phyloP scores from a whole-genome alignment of 345 rosid species.

The Murraya koenigii region DNA sequence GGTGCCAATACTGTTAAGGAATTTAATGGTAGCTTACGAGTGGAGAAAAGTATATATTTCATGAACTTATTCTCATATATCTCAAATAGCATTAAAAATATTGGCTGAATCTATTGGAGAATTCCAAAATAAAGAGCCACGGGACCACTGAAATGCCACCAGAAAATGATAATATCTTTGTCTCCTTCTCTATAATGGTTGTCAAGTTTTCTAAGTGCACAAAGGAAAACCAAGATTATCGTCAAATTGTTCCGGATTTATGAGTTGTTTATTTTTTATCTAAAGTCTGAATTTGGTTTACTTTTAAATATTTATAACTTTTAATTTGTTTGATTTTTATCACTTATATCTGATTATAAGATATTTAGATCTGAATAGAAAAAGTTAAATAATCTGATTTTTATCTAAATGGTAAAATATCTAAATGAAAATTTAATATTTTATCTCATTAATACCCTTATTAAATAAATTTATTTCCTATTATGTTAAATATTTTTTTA shows the following conservation, averaged over 20 bases:
- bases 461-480: too few species aligned
- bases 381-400: too few species aligned
- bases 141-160: background rate
- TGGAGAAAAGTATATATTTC: background rate
- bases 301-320: too few species aligned
- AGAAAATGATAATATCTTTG: background rate
- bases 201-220: background rate
- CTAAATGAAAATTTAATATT: too few species aligned
- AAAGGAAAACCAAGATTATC: background rate
- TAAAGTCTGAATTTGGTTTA: too few species aligned
- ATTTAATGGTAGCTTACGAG: background rate
- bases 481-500: too few species aligned
- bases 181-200: background rate
- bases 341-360: too few species aligned
- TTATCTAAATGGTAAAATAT: too few species aligned
- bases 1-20: background rate
- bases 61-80: background rate
- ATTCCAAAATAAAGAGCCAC: background rate
- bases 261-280: too few species aligned
- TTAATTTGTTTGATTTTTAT: too few species aligned
- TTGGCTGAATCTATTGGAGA: background rate
- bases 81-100: background rate
- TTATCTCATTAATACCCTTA: too few species aligned
- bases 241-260: background rate
- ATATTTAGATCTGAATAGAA: too few species aligned